Evolutionary conservation across 495 filamentous ascomycete genomes (phyloP).

Genomic region (Entonaema liquescens): DNA sequence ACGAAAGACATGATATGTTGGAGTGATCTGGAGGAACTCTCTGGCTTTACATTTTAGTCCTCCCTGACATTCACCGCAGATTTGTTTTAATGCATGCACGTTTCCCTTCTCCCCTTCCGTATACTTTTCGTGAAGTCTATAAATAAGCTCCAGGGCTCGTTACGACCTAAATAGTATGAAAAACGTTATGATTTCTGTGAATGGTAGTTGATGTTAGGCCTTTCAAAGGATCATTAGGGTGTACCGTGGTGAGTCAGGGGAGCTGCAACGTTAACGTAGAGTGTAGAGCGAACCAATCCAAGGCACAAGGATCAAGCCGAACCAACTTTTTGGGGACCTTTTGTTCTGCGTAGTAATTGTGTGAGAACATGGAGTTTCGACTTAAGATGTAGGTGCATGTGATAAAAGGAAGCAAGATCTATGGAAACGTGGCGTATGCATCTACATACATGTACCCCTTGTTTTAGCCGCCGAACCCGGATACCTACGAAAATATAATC

Average conservation of each 20-base stretch:
- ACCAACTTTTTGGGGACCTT: background rate
- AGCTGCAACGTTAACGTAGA: conserved; percentile 8
- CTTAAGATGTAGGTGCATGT: background rate
- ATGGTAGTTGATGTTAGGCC: background rate
- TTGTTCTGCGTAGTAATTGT: background rate
- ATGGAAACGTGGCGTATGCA: conserved; percentile 1
- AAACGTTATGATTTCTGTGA: background rate
- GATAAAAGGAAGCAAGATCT: background rate
- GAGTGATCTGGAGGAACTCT: conserved; percentile 27
- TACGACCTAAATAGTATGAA: background rate
- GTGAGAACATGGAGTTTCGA: background rate
- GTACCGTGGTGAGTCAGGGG: background rate
- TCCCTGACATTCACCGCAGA: conserved; percentile 27
- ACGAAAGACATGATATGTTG: conserved; percentile 35
- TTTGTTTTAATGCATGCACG: conserved; percentile 36
- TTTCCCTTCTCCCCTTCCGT: conserved; percentile 1
- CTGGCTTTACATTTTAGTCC: conserved; percentile 30
- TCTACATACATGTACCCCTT: conserved; percentile 3
- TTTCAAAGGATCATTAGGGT: background rate
- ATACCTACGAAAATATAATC: background rate
- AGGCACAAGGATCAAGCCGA: background rate
- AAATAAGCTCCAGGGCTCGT: background rate
- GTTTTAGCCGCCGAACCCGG: conserved; percentile 18
- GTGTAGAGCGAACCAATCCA: background rate
- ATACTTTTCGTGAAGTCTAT: background rate